Evolutionary conservation across 257 asterid species (phyloP), one percentile per base, ranked within the genome.

Genomic region (Primulina huaijiensis): DNA sequence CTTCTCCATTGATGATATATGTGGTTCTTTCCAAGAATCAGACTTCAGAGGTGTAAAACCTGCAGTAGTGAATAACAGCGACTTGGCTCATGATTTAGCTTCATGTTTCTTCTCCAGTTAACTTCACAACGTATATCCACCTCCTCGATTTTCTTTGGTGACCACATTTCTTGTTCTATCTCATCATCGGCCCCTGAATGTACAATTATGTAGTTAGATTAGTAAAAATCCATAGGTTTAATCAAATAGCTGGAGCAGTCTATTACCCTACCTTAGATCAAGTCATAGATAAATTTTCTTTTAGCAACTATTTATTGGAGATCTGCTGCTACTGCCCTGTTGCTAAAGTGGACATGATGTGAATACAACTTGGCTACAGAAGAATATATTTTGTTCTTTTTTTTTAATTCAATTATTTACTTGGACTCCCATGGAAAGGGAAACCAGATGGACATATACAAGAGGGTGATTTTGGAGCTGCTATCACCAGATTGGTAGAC

Each of bases 11-110:
- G 95, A 85, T 31, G 95, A 86, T 27, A 79, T 92, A 53, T 76
- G 84, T 86, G 68, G 72, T 73, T 81, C 84, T 69, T 68, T 83
- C 80, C 85, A 80, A 43, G 92, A 83, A 23, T 65, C 70, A 33
- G 88, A 86, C 81, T 89, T 92, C 76, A 83, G 74, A 31, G 92
- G 93, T 17, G 93, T 89, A 72, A 86, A 82, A 83, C 86, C 89
- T 23, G 90, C 95, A 38, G 73, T 75, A 30, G 82, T 87, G 69
- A 82, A 64, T 85, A 81, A 76, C 80, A 80, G 83, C 78, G 81
- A 77, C 62, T 69, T 30, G n/a, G 25, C 40, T 70, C 23, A 16
- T n/a, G 72, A 33, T 61, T 40, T 8, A 8, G 34, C 46, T 2
- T 43, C 52, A 69, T 30, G 38, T 68, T 61, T 38, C 53, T 46